Percentiles rank a stretch among this genome's conserved stretches.
These are phyloP conservation scores for Glebionis coronaria DNA, from an alignment of 129 eudicot species.

Conservation along the genomic window DNA sequence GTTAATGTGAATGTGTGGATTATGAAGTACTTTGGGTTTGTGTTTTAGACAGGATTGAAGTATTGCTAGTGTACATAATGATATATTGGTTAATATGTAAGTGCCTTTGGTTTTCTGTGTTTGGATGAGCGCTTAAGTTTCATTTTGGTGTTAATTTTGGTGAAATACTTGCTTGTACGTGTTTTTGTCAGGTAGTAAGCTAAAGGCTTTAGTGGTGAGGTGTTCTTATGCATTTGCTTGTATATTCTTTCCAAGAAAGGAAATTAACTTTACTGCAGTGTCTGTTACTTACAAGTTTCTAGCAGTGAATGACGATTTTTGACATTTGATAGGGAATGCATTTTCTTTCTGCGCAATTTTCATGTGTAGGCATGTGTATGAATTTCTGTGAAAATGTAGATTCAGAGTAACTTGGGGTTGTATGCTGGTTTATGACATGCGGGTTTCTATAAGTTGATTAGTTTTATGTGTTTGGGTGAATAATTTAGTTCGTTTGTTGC, in stretches of 20 bases:
- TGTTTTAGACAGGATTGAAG: no score
- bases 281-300: not conserved
- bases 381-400: not conserved
- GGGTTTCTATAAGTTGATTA: not conserved
- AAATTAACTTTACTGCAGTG: no score
- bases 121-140: not conserved
- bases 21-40: not conserved
- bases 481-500: constrained; percentile 36
- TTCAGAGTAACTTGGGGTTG: constrained; percentile 1
- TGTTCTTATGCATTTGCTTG: no score
- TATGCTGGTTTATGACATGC: not conserved
- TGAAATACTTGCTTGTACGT: no score
- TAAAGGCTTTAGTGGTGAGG: no score
- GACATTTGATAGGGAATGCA: constrained; percentile 6
- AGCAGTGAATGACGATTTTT: constrained; percentile 1
- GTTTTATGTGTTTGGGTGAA: not conserved
- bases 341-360: not conserved
- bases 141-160: not conserved
- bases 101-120: not conserved
- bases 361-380: not conserved
- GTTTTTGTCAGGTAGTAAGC: no score
- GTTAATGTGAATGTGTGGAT: not conserved
- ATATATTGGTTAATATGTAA: not conserved
- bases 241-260: not conserved
- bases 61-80: no score